Base-by-base conservation (phyloP, 1,284 basidiomycete genomes). In the Caloboletus firmus region DNA sequence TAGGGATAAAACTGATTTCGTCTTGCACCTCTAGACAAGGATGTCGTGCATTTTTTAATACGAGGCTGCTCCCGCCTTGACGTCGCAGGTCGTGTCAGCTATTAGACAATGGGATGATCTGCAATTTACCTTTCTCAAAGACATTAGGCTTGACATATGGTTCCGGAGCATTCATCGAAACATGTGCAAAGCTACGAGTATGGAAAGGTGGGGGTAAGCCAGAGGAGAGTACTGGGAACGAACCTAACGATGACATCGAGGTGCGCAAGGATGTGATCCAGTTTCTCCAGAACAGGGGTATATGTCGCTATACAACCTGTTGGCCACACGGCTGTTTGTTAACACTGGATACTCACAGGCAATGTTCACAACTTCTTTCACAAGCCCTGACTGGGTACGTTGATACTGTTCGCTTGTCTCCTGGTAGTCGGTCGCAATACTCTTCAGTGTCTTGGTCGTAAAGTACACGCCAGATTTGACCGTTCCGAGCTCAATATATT, bases 1-100 rank as follows among this genome's bases (percentile, higher is more conserved):
- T 99, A 0, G 96, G 82, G 57, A 99, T 99, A 69, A 99, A 99
- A 64, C 81, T 88, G 49, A 99, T 80, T 44, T 96, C 96, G 51
- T 98, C 95, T 71, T 98, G 95, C 5, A 96, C 91, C 71, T 99
- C 97, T 10, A 99, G 78, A 63, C 96, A 98, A 7, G 97, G 96
- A 74, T 99, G 97, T 30, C 97, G 81, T 13, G 94, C 93, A 42
- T 93, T 91, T 56, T 79, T 82, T 22, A 97, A 76, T 39, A 91
- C 70, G 12, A 97, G 76, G 64, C 85, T 85, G 1, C 93, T 93
- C 6, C 81, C 76, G n/a, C 91, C 91, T 91, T 58, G 7, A 51
- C 43, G 4, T 30, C 12, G 12, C 4, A 15, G 2, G 51, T 9
- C n/a, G 8, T 22, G 10, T 62, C 31, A 59, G 28, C 2, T 5